Conservation (phyloP, 805 yeast genomes). For the Teunomyces cretensis region DNA sequence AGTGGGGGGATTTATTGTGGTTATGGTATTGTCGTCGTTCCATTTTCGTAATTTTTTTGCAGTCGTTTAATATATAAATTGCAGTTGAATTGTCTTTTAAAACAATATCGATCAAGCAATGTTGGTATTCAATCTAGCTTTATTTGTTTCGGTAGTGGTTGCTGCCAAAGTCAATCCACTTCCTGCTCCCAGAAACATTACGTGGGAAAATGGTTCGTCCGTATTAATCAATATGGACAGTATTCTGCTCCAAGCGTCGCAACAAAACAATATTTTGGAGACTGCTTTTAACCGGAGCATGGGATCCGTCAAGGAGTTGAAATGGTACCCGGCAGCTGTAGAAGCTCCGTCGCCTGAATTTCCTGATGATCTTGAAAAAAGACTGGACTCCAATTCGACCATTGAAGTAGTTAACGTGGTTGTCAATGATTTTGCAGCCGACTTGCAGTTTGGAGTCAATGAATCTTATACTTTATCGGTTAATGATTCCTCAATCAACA, state of each 20-base stretch:
- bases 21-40: too few relatives aligned
- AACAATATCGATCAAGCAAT: background rate
- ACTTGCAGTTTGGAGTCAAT: slow-evolving; percentile 35
- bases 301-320: slow-evolving; percentile 15
- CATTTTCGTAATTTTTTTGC: too few relatives aligned
- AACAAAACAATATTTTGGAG: slow-evolving; percentile 12
- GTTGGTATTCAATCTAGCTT: background rate
- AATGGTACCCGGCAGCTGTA: slow-evolving; percentile 37
- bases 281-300: slow-evolving; percentile 25
- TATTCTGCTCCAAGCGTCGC: slow-evolving; percentile 6
- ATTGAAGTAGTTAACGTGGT: slow-evolving; percentile 7
- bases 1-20: too few relatives aligned
- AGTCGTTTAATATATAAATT: background rate
- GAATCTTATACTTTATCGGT: slow-evolving; percentile 33
- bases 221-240: background rate
- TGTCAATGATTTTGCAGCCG: slow-evolving; percentile 21
- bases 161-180: slow-evolving; percentile 18
- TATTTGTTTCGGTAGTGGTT: background rate
- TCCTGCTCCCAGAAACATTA: slow-evolving; percentile 20
- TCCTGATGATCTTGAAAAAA: slow-evolving; percentile 6
- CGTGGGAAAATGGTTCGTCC: slow-evolving; percentile 12
- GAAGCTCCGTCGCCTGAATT: slow-evolving; percentile 22
- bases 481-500: slow-evolving; percentile 14
- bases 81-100: too few relatives aligned
- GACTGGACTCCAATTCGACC: background rate